phyloP scores from a whole-genome alignment of 1,284 basidiomycete genomes.

The Cryptococcus floricola region DNA sequence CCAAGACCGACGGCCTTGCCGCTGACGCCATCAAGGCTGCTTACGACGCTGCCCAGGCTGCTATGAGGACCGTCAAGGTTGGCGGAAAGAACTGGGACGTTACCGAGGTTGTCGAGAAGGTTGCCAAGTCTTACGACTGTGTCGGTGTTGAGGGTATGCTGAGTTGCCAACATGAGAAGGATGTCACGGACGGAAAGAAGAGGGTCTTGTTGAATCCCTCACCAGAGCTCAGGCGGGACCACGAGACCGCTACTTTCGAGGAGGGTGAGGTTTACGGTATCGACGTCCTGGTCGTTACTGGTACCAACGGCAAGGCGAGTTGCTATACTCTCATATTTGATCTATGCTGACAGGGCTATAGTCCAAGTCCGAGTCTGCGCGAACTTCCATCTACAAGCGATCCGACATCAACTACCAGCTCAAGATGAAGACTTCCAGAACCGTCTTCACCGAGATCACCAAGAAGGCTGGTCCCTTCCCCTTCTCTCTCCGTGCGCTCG shows the following conservation, averaged over 20 bases:
- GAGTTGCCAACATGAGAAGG: constrained; percentile 66
- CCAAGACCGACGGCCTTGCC: constrained; percentile 71
- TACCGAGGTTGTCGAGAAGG: constrained; percentile 77
- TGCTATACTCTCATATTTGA: background rate
- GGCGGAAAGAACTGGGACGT: constrained; percentile 94
- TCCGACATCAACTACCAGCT: constrained; percentile 88
- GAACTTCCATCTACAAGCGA: constrained; percentile 91
- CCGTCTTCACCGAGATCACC: constrained; percentile 92
- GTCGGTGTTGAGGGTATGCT: constrained; percentile 80
- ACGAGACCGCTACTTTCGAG: constrained; percentile 76
- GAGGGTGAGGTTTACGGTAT: constrained; percentile 96
- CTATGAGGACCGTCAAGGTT: constrained; percentile 78
- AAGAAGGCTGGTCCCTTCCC: constrained; percentile 98
- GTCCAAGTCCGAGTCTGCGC: constrained; percentile 80
- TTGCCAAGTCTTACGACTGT: constrained; percentile 70
- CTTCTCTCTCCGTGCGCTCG: constrained; percentile 88
- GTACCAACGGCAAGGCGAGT: constrained; percentile 78
- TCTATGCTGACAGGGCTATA: constrained; percentile 32
- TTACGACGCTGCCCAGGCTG: constrained; percentile 85
- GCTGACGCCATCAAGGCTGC: constrained; percentile 93
- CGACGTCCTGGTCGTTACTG: constrained; percentile 85
- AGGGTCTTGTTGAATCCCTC: constrained; percentile 86
- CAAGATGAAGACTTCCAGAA: constrained; percentile 95
- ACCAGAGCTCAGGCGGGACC: constrained; percentile 75
- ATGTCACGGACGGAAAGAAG: constrained; percentile 96